phyloP scores from a whole-genome alignment of 306 rosid genomes.

The Begonia peltatifolia region DNA sequence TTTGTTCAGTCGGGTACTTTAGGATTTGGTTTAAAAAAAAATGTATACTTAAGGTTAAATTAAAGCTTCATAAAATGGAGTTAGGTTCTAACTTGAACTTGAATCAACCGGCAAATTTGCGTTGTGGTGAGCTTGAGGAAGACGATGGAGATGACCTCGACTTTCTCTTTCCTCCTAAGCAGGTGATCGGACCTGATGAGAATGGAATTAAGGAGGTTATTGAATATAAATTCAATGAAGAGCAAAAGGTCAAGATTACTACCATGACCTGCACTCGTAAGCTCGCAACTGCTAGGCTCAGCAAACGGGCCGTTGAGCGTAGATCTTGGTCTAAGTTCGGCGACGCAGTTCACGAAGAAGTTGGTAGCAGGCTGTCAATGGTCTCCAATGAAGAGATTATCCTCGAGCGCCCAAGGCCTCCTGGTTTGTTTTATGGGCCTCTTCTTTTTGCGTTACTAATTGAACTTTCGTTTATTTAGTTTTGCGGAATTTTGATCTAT shows the following conservation, averaged over 20 bases:
- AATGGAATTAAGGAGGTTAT: conserved; percentile 61
- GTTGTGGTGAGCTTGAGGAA: conserved; percentile 57
- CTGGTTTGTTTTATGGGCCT: too few species aligned
- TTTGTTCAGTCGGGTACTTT: too few species aligned
- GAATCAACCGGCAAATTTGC: conserved; percentile 11
- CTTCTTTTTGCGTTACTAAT: too few species aligned
- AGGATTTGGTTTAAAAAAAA: too few species aligned
- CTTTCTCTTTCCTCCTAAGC: conserved; percentile 60
- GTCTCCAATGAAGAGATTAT: conserved; percentile 86
- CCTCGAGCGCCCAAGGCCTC: conserved; percentile 82
- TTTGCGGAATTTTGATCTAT: neutral
- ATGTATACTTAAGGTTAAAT: too few species aligned
- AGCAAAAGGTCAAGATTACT: conserved; percentile 63
- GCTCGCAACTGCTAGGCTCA: conserved; percentile 40
- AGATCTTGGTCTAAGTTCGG: conserved; percentile 72
- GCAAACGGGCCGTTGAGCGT: conserved; percentile 44
- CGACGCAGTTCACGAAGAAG: conserved; percentile 75
- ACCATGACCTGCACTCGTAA: conserved; percentile 55
- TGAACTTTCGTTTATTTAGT: conserved; percentile 3
- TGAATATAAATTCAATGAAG: conserved; percentile 64
- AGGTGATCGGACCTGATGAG: conserved; percentile 65
- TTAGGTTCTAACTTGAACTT: too few species aligned
- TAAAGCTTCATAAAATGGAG: too few species aligned
- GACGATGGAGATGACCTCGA: conserved; percentile 79
- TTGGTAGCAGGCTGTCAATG: conserved; percentile 72